Base-by-base conservation (phyloP, 2,329 filamentous ascomycete genomes). In the Triangularia verruculosa region DNA sequence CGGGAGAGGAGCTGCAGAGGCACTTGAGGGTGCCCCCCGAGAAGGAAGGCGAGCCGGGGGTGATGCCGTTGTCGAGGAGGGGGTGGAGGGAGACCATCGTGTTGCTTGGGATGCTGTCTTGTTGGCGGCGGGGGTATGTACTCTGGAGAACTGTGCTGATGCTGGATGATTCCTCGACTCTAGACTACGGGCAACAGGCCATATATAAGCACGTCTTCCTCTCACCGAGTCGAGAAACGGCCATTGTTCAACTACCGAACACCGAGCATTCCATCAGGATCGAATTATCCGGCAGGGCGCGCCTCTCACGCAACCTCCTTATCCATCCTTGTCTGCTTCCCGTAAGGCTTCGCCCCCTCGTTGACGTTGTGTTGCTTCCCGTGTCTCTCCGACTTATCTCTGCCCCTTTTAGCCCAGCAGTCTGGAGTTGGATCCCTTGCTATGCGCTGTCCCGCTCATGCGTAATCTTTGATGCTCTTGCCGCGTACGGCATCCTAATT, bases 11-110 rank as follows among this genome's bases (percentile, higher is more conserved):
- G 11, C 75, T 61, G 78, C 87, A 90, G 70, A 83, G 82, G 79
- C 88, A 90, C 73, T 78, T 78, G 8, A 90, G 80, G 59, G 80
- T 86, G 63, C 88, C 87, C 63, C 88, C 87, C 0, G 79, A 54
- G 74, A 86, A 86, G 75, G 78, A 77, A 30, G 80, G 59, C 59
- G 77, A 72, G 67, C 87, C 86, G 69, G 84, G 84, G 63, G 76
- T 78, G 73, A 89, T 70, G 73, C 86, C 86, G 69, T 84, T 84
- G 77, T 89, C 84, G 76, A 90, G 77, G 58, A 82, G 73, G 52
- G 88, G 87, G 75, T 90, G 87, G 17, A 90, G 78, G 20, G 81
- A 82, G 25, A 73, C 70, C 76, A 75, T 78, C 28, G 1, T 59
- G 20, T 47, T 47, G 11, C 15, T 53, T 53, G 15, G n/a, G 51